These are phyloP conservation scores for Parastagonospora nodorum DNA, from an alignment of 2,329 filamentous ascomycete genomes.

Conservation along the genomic window DNA sequence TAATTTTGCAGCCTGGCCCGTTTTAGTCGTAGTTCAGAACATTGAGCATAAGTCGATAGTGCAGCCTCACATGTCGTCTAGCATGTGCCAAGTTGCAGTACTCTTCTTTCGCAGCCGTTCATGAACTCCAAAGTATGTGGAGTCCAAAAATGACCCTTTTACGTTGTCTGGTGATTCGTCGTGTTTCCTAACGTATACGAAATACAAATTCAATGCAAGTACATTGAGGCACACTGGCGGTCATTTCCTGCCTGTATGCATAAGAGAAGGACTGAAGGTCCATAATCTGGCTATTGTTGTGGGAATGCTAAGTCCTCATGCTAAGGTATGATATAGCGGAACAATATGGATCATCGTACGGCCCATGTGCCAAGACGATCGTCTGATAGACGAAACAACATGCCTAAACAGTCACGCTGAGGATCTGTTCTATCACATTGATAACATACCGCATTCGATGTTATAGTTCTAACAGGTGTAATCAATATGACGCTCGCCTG, in stretches of 20 bases:
- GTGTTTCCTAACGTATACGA: too few relatives aligned
- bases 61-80: too few relatives aligned
- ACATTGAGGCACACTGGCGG: background rate
- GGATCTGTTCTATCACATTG: background rate
- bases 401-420: background rate
- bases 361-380: background rate
- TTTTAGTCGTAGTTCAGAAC: too few relatives aligned
- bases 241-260: background rate
- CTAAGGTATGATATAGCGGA: background rate
- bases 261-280: too few relatives aligned
- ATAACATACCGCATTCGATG: background rate
- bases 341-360: background rate
- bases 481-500: constrained; percentile 3
- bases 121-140: too few relatives aligned
- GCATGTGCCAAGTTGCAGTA: too few relatives aligned
- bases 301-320: background rate
- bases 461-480: background rate
- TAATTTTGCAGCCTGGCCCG: too few relatives aligned
- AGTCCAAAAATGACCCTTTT: too few relatives aligned
- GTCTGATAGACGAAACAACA: background rate
- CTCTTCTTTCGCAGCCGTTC: too few relatives aligned
- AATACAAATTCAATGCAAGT: too few relatives aligned
- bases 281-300: background rate
- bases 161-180: too few relatives aligned
- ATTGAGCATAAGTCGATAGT: too few relatives aligned